Conservation (phyloP, 768 basidiomycete genomes). For the Suillus sp. region DNA sequence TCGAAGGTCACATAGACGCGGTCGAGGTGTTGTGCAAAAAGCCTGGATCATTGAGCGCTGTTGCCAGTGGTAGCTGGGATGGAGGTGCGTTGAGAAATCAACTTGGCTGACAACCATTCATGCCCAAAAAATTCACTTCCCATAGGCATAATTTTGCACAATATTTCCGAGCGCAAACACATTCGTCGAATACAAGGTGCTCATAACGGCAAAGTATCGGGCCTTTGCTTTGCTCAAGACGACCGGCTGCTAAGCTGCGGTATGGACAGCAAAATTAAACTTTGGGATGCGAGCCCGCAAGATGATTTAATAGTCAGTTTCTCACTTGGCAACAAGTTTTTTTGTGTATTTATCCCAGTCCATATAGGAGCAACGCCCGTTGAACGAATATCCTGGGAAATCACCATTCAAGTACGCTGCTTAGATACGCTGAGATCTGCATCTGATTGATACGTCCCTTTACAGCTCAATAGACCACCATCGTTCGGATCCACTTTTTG, state of each 20-base stretch:
- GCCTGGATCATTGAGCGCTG: conserved; percentile 68
- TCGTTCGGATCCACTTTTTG: conserved; percentile 84
- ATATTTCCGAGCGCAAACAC: conserved; percentile 61
- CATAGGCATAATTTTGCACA: conserved; percentile 84
- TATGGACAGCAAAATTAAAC: conserved; percentile 78
- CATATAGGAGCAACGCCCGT: conserved; percentile 50
- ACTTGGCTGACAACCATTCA: background rate
- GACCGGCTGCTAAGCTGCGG: conserved; percentile 76
- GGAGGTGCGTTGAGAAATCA: conserved; percentile 66
- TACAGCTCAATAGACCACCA: conserved; percentile 93
- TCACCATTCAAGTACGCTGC: conserved; percentile 78
- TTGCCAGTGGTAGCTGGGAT: conserved; percentile 95
- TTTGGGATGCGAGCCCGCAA: conserved; percentile 61
- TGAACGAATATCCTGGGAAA: conserved; percentile 83
- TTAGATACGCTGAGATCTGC: conserved; percentile 4
- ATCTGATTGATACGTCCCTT: background rate
- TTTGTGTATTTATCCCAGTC: conserved; percentile 17
- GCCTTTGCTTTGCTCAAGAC: conserved; percentile 70
- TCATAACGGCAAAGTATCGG: conserved; percentile 86
- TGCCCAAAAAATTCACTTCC: background rate
- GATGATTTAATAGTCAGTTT: conserved; percentile 42
- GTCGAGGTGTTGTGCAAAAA: conserved; percentile 83
- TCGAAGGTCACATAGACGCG: conserved; percentile 94
- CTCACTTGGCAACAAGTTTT: background rate
- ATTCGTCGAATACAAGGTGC: conserved; percentile 63